phyloP scores from a whole-genome alignment of 768 basidiomycete genomes.

The Rhizopogon vesiculosus region DNA sequence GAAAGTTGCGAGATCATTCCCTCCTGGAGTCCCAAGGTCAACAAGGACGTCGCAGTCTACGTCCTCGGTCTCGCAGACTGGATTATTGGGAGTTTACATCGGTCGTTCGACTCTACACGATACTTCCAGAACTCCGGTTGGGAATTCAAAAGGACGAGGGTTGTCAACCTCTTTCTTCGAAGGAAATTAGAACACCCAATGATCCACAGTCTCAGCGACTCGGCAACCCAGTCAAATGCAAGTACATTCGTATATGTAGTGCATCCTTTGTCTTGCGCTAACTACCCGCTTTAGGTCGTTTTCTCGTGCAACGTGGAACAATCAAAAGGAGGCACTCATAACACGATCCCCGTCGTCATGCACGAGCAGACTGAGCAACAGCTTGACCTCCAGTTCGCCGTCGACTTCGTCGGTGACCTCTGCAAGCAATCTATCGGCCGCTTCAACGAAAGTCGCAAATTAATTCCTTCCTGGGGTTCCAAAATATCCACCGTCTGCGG shows the following conservation, averaged over 20 bases:
- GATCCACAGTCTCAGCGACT: constrained; percentile 60
- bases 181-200: constrained; percentile 47
- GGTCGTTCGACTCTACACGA: constrained; percentile 71
- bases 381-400: constrained; percentile 64
- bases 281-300: constrained; percentile 50
- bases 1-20: constrained; percentile 44
- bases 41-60: constrained; percentile 36
- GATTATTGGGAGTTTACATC: constrained; percentile 73
- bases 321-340: constrained; percentile 75
- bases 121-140: constrained; percentile 64
- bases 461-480: constrained; percentile 67
- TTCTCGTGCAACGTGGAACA: constrained; percentile 87
- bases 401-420: constrained; percentile 73
- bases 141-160: constrained; percentile 48
- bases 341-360: constrained; percentile 81
- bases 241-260: constrained; percentile 22
- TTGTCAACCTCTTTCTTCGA: constrained; percentile 30
- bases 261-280: constrained; percentile 5
- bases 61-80: constrained; percentile 70
- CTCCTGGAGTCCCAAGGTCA: constrained; percentile 67
- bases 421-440: constrained; percentile 71
- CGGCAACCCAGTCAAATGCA: constrained; percentile 86
- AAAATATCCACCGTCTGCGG: constrained; percentile 64
- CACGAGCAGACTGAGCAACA: constrained; percentile 60
- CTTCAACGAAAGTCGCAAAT: constrained; percentile 41